Evolutionary conservation across 768 basidiomycete species (phyloP), one percentile per base, ranked within the genome.

Genomic region (Tricholoma matsutake): DNA sequence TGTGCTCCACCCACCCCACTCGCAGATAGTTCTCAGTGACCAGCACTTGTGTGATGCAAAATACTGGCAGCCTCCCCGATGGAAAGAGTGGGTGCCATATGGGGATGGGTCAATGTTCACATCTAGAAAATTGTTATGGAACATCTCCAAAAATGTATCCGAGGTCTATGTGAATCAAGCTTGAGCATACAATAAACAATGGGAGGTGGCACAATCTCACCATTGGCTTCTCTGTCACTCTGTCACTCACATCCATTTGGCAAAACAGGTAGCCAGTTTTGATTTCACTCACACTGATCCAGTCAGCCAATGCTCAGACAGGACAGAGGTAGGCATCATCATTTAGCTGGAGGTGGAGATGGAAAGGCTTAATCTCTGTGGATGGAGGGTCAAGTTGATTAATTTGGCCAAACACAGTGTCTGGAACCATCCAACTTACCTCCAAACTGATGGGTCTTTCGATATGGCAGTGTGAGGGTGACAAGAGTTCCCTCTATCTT

Each of bases 1-100:
- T 4, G 67, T 72, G 56, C 72, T 75, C 80, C 80, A 81, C 4
- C 79, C 81, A 37, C 76, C 79, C 78, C 80, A 81, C 16, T 76
- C 73, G 57, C 80, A 82, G 31, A 82, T 77, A 1, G 63, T 61
- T 1, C 72, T 61, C 1, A 80, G 61, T 0, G 68, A 62, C 78
- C 79, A 80, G 0, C 74, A 68, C 1, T 65, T 61, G 7, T 67
- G 58, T 3, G 67, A 59, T 4, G 71, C 62, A 22, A 80, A 68
- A 37, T 73, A 80, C 58, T 81, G 79, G 60, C 74, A 76, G 0
- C 78, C 78, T 8, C 76, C 76, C 20, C 72, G 70, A 5, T 71
- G 70, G 66, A 81, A 79, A 0, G 78, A 76, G 64, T 79, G 77
- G 1, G 75, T 78, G 8, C 78, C 75, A 49, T 78, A 79, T 0